A percentile compares a stretch with the other conserved stretches of the same genome.
Evolutionary conservation across 352 stramenopile genomes (phyloP).

Genomic region (Globisporangium lucens): DNA sequence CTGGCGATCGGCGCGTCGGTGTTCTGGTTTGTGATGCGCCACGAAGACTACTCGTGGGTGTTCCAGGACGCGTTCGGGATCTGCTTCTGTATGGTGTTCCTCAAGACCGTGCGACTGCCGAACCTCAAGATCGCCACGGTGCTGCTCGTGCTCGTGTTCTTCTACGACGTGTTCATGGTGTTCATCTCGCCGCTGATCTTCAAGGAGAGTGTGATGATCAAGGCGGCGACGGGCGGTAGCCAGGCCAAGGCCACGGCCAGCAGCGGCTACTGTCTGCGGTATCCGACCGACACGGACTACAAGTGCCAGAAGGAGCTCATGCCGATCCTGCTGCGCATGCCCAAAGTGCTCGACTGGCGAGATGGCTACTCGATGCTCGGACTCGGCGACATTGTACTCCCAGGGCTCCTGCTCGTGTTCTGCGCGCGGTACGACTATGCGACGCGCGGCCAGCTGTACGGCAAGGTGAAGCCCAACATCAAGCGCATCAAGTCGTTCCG

Average conservation of each 20-base stretch:
- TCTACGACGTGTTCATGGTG: constrained; percentile 97
- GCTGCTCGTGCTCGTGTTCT: constrained; percentile 91
- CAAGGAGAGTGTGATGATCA: constrained; percentile 93
- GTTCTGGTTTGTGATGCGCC: constrained; percentile 75
- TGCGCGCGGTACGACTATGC: constrained; percentile 93
- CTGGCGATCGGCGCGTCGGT: constrained; percentile 45
- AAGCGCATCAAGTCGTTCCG: constrained; percentile 38
- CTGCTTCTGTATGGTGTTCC: constrained; percentile 93
- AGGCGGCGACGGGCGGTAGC: constrained; percentile 87
- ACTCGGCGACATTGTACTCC: constrained; percentile 95
- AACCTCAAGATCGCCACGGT: constrained; percentile 91
- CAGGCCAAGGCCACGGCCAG: constrained; percentile 41
- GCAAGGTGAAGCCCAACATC: constrained; percentile 49
- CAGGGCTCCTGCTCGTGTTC: constrained; percentile 94
- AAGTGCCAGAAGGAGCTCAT: constrained; percentile 81
- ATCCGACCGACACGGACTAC: constrained; percentile 59
- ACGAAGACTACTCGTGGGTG: constrained; percentile 85
- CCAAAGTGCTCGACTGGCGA: constrained; percentile 92
- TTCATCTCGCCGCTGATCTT: constrained; percentile 93
- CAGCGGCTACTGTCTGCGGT: constrained; percentile 66
- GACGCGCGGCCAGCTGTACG: constrained; percentile 66
- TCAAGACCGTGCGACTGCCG: constrained; percentile 89
- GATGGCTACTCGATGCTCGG: constrained; percentile 92
- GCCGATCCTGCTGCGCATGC: constrained; percentile 94
- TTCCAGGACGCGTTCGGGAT: constrained; percentile 92